Evolutionary conservation across 164 flowering plant species (phyloP).

Genomic region (Stephania yunnanensis): DNA sequence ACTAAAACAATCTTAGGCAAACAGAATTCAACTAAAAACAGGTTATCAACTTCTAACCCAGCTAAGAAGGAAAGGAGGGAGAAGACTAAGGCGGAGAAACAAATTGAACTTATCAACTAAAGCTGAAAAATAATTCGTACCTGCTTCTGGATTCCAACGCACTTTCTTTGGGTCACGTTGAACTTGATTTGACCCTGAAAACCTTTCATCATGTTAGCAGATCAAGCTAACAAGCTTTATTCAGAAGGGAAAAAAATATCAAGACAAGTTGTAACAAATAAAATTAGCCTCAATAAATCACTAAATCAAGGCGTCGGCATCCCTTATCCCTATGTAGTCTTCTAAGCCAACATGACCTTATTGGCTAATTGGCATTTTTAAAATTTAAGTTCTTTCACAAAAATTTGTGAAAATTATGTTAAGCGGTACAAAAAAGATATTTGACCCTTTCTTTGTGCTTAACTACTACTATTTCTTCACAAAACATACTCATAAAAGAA

Average conservation of each 20-base stretch:
- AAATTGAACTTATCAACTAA: not conserved
- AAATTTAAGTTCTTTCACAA: not conserved
- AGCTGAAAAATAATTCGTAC: slow-evolving; percentile 13
- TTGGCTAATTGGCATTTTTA: not conserved
- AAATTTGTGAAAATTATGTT: not conserved
- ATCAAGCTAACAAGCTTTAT: not conserved
- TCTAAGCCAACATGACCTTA: not conserved
- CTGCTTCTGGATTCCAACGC: slow-evolving; percentile 44
- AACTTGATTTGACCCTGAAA: slow-evolving; percentile 24
- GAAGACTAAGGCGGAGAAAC: not conserved
- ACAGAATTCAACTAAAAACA: not conserved
- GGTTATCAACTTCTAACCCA: not conserved
- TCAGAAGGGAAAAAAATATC: not conserved
- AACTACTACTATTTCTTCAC: not conserved
- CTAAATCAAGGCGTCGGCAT: not conserved
- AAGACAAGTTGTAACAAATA: not conserved
- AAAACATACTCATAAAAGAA: not conserved
- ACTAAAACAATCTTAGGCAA: not conserved
- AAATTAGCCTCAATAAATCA: not conserved
- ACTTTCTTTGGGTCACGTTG: slow-evolving; percentile 26
- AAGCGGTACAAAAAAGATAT: not conserved
- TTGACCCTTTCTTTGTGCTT: not conserved
- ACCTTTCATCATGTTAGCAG: slow-evolving; percentile 3
- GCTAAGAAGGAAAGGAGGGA: not conserved
- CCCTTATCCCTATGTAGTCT: not conserved